phyloP scores from a whole-genome alignment of 768 basidiomycete species.

The Boletales sp. region DNA sequence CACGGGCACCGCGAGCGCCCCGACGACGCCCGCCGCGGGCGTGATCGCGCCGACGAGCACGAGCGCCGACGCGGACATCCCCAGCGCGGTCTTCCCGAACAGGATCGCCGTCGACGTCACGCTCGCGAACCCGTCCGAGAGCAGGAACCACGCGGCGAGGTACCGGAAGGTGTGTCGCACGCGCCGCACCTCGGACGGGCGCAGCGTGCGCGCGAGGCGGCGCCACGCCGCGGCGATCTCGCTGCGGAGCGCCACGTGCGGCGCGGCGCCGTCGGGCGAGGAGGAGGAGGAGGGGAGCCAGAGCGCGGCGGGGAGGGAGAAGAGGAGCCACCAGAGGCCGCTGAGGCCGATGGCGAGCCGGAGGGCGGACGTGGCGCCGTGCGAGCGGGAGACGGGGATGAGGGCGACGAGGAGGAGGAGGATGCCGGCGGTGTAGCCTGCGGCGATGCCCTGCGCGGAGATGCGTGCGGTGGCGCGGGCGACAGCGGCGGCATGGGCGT shows the following conservation, averaged over 20 bases:
- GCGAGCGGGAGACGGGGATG: constrained; percentile 69
- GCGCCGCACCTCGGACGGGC: background rate
- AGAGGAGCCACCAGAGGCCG: constrained; percentile 85
- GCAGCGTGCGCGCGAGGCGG: no score
- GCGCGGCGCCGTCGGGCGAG: no score
- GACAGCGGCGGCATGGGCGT: constrained; percentile 51
- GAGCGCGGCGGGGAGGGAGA: constrained; percentile 72
- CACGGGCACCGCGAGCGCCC: constrained; percentile 77
- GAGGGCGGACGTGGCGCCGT: constrained; percentile 74
- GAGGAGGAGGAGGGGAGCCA: no score
- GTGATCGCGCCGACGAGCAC: constrained; percentile 79
- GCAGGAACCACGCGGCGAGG: constrained; percentile 90
- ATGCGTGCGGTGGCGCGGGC: constrained; percentile 78
- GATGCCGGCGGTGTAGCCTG: constrained; percentile 85
- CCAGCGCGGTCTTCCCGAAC: constrained; percentile 84
- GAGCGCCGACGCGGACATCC: constrained; percentile 75
- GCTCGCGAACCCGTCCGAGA: constrained; percentile 89
- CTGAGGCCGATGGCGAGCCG: constrained; percentile 81
- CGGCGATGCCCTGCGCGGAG: constrained; percentile 80
- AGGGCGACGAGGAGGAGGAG: constrained; percentile 67
- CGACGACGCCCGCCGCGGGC: constrained; percentile 73
- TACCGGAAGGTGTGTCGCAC: constrained; percentile 84
- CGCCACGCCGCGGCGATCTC: no score
- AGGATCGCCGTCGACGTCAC: constrained; percentile 90
- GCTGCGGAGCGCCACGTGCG: no score